Conservation (phyloP, 1,284 basidiomycete genomes). For the Thecaphora thlaspeos region DNA sequence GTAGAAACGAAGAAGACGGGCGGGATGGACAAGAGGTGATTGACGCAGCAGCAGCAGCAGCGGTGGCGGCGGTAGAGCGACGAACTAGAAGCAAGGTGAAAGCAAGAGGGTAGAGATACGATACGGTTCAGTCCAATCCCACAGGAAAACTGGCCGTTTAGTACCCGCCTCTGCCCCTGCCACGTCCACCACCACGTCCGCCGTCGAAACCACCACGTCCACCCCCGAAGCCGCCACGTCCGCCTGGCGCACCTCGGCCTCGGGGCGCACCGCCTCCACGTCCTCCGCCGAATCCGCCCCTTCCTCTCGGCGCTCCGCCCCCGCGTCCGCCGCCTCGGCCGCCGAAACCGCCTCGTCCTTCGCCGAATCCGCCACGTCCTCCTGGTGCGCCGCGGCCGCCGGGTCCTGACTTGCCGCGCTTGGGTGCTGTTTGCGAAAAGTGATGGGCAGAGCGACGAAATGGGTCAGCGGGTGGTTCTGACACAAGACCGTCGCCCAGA, state of each 20-base stretch:
- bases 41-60: too few species aligned
- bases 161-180: conserved; percentile 46
- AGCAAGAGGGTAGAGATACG: too few species aligned
- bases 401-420: neutral
- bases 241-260: conserved; percentile 12
- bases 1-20: neutral
- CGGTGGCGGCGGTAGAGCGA: too few species aligned
- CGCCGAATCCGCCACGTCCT: conserved; percentile 27
- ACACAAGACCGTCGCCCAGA: neutral
- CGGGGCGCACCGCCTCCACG: conserved; percentile 11
- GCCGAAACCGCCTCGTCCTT: conserved; percentile 9
- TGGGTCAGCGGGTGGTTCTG: too few species aligned
- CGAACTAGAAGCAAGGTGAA: too few species aligned
- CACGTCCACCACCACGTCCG: conserved; percentile 33
- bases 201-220: conserved; percentile 50
- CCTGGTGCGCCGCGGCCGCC: conserved; percentile 23
- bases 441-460: too few species aligned
- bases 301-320: conserved; percentile 51
- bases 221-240: conserved; percentile 48
- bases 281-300: conserved; percentile 45
- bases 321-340: conserved; percentile 20
- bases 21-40: neutral
- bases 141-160: too few species aligned
- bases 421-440: neutral
- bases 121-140: too few species aligned